Conservation (phyloP, 371 early-diverging fungal species). For the Mucor plumbeus region DNA sequence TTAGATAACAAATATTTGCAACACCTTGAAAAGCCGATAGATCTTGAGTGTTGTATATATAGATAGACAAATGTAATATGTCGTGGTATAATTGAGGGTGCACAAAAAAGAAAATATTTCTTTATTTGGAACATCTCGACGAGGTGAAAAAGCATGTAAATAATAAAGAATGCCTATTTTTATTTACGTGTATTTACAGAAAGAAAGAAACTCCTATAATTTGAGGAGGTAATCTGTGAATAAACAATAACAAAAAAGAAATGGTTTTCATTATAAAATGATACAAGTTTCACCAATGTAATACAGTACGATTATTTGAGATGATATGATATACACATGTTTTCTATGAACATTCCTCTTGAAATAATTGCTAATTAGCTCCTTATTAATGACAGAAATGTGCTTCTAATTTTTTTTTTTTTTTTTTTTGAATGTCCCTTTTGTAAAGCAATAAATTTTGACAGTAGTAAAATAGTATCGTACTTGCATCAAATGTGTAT, state of each 20-base stretch:
- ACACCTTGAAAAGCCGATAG: no score
- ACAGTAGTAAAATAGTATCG: not conserved
- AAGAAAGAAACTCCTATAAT: not conserved
- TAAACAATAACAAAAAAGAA: not conserved
- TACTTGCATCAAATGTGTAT: not conserved
- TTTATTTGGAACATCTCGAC: not conserved
- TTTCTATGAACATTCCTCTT: not conserved
- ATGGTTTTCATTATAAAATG: not conserved
- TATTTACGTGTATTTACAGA: not conserved
- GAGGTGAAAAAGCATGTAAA: not conserved
- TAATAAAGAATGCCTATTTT: no score
- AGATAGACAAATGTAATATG: not conserved
- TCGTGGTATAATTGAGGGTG: not conserved
- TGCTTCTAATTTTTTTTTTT: not conserved
- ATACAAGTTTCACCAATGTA: not conserved
- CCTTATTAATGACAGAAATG: not conserved
- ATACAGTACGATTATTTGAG: not conserved
- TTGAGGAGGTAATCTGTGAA: not conserved
- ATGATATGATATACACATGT: no score
- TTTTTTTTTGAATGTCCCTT: no score
- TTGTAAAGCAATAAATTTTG: not conserved
- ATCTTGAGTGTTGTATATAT: not conserved
- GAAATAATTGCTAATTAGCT: not conserved
- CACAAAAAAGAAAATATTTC: not conserved
- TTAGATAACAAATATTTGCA: no score